Evolutionary conservation across 164 flowering plant species (phyloP).

Genomic region (Macadamia integrifolia): DNA sequence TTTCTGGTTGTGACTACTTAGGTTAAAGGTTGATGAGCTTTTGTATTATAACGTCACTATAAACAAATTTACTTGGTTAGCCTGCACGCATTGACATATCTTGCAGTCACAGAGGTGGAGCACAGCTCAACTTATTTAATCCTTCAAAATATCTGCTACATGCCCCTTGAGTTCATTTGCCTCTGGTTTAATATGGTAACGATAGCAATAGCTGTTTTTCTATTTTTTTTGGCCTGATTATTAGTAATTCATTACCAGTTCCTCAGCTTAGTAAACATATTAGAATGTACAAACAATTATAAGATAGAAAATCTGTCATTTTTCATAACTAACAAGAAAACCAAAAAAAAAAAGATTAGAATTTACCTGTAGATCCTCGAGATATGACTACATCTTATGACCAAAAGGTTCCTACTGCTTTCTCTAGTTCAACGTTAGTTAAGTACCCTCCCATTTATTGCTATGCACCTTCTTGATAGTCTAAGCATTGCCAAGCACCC

Average conservation of each 20-base stretch:
- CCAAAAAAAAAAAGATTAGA: background rate
- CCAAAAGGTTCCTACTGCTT: conserved; percentile 53
- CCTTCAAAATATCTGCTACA: background rate
- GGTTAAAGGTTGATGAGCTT: too few species aligned
- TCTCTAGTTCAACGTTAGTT: conserved; percentile 72
- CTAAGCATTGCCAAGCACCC: too few species aligned
- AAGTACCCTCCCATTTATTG: conserved; percentile 42
- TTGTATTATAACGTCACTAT: too few species aligned
- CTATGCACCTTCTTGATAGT: too few species aligned
- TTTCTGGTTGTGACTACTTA: too few species aligned
- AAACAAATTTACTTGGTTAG: too few species aligned
- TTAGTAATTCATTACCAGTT: background rate
- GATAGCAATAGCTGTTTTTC: too few species aligned
- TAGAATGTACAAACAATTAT: background rate
- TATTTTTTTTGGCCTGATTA: too few species aligned
- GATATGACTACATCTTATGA: conserved; percentile 57
- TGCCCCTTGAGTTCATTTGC: too few species aligned
- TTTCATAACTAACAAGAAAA: background rate
- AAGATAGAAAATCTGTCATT: background rate
- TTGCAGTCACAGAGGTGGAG: background rate
- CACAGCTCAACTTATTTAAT: background rate
- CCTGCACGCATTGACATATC: too few species aligned
- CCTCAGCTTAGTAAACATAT: background rate
- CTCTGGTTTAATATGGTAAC: too few species aligned
- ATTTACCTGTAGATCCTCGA: conserved; percentile 81